These are phyloP conservation scores for Cantharellus cinnabarinus DNA, from an alignment of 768 basidiomycete genomes.

Conservation along the genomic window DNA sequence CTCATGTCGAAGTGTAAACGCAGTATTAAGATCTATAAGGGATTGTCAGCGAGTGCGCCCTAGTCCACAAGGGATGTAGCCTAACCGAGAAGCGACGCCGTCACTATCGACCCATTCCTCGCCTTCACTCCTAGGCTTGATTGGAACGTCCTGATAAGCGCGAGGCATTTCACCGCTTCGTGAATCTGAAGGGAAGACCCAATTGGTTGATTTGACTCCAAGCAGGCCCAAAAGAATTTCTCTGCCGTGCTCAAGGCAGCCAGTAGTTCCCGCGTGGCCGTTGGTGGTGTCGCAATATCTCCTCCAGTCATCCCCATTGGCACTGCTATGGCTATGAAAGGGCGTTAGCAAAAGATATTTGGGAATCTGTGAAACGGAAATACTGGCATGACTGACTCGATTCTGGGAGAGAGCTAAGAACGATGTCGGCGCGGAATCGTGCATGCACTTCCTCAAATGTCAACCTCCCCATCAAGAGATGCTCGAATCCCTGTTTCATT, in stretches of 20 bases:
- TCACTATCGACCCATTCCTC: constrained; percentile 29
- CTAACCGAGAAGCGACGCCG: constrained; percentile 43
- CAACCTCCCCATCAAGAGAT: constrained; percentile 54
- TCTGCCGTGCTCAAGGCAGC: constrained; percentile 46
- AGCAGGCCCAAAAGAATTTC: constrained; percentile 42
- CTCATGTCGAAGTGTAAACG: constrained; percentile 68
- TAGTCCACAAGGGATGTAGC: neutral
- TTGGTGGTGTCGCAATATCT: constrained; percentile 19
- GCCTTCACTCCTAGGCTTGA: constrained; percentile 53
- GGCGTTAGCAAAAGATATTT: neutral
- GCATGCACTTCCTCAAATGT: constrained; percentile 57
- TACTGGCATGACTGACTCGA: constrained; percentile 39
- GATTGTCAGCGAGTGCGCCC: neutral
- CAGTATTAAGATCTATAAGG: constrained; percentile 42
- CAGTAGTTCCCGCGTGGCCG: constrained; percentile 37
- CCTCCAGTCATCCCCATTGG: constrained; percentile 54
- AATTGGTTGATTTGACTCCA: constrained; percentile 31
- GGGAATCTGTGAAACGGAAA: neutral
- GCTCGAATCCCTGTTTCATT: constrained; percentile 43
- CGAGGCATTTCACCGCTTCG: constrained; percentile 49
- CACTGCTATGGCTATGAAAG: constrained; percentile 47
- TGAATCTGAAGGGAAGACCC: constrained; percentile 56
- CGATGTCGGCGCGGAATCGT: constrained; percentile 69
- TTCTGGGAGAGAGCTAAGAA: constrained; percentile 74
- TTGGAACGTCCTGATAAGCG: constrained; percentile 53